phyloP scores from a whole-genome alignment of 2,329 filamentous ascomycete species.

The Phyllosticta ampelicida region DNA sequence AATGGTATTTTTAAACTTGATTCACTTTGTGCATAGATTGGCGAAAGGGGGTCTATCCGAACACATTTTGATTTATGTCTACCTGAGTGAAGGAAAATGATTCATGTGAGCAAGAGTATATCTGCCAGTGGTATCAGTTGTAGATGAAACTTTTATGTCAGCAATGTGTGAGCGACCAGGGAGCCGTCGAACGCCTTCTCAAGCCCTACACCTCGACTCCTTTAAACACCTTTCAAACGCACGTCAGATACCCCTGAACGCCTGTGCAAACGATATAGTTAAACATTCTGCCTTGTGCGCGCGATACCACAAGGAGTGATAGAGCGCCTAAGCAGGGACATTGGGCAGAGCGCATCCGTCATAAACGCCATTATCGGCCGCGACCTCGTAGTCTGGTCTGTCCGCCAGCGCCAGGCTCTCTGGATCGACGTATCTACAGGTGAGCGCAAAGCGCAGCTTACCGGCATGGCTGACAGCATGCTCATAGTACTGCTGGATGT shows the following conservation, averaged over 20 bases:
- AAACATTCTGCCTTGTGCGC: background rate
- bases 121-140: background rate
- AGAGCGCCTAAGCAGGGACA: background rate
- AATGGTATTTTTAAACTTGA: background rate
- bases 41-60: background rate
- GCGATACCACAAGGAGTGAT: background rate
- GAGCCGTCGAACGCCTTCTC: no score
- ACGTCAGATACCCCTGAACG: background rate
- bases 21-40: background rate
- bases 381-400: slow-evolving; percentile 27
- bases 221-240: no score
- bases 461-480: slow-evolving; percentile 44
- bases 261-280: background rate
- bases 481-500: slow-evolving; percentile 51
- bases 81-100: background rate
- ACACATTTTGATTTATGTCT: background rate
- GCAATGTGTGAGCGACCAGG: background rate
- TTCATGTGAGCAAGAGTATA: background rate
- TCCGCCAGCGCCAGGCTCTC: slow-evolving; percentile 32
- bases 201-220: no score
- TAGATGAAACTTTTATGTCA: background rate
- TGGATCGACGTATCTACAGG: slow-evolving; percentile 42
- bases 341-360: slow-evolving; percentile 19
- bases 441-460: slow-evolving; percentile 46
- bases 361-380: slow-evolving; percentile 24